phyloP scores from a whole-genome alignment of 2,329 filamentous ascomycete genomes.

The Fusarium sp. region DNA sequence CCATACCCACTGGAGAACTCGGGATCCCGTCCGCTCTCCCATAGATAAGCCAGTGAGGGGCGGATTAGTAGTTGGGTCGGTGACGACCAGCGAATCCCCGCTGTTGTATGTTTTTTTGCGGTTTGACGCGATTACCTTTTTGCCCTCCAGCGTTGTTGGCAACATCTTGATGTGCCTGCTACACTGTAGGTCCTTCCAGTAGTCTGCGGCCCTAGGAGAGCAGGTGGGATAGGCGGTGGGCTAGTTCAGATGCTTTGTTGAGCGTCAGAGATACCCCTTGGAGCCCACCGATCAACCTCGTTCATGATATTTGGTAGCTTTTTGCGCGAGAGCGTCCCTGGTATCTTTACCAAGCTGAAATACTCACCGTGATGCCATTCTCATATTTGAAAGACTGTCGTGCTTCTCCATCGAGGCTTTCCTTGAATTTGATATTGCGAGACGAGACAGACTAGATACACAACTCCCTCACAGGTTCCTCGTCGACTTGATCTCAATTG shows the following conservation, averaged over 20 bases:
- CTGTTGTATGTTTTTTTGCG: not conserved
- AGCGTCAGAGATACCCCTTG: not conserved
- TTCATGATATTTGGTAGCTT: not conserved
- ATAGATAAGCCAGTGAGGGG: not conserved
- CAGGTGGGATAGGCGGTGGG: not conserved
- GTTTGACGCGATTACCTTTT: not conserved
- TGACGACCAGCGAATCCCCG: not conserved
- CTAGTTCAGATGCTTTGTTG: not conserved
- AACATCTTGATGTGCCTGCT: not conserved
- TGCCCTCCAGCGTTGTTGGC: not conserved
- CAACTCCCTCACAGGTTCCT: not conserved
- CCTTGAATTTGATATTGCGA: not conserved
- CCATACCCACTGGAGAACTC: not conserved
- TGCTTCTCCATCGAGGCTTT: not conserved
- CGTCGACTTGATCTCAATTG: not conserved
- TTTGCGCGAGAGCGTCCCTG: not conserved
- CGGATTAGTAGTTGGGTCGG: not conserved
- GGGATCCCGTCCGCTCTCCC: not conserved
- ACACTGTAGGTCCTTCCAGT: not conserved
- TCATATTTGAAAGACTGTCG: not conserved
- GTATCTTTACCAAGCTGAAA: not conserved
- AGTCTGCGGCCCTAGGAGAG: not conserved
- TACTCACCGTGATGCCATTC: not conserved
- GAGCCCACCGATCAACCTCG: not conserved
- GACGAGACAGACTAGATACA: not conserved